Percentiles rank a stretch among this genome's conserved stretches.
These are phyloP conservation scores for Luvunga scandens DNA, from an alignment of 345 rosid species.

Conservation along the genomic window DNA sequence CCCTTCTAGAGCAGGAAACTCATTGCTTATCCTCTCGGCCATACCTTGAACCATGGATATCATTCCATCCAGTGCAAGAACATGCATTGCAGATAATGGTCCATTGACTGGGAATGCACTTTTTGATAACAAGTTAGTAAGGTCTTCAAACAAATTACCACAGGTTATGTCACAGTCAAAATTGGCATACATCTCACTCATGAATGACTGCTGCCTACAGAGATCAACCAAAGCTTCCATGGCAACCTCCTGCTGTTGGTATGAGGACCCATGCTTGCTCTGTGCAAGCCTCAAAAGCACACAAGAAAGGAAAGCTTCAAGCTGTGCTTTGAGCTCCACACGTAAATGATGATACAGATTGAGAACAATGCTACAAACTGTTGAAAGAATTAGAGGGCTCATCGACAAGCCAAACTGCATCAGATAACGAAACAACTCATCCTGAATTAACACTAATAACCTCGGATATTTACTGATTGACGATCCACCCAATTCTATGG, in stretches of 20 bases:
- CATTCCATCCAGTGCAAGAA: conserved; percentile 72
- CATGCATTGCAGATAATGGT: conserved; percentile 72
- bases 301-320: conserved; percentile 70
- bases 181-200: conserved; percentile 68
- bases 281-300: conserved; percentile 69
- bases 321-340: conserved; percentile 60
- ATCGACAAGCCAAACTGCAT: conserved; percentile 78
- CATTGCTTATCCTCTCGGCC: conserved; percentile 59
- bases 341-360: conserved; percentile 68
- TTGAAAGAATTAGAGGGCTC: conserved; percentile 81
- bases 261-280: conserved; percentile 67
- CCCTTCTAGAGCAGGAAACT: conserved; percentile 31
- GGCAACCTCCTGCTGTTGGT: conserved; percentile 81
- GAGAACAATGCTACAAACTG: conserved; percentile 70
- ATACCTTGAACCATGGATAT: conserved; percentile 54
- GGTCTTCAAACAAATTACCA: conserved; percentile 66
- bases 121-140: conserved; percentile 60
- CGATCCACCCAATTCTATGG: conserved; percentile 61
- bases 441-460: conserved; percentile 59
- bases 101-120: conserved; percentile 71
- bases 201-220: conserved; percentile 61
- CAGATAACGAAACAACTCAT: conserved; percentile 60
- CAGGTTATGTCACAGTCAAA: conserved; percentile 75
- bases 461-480: conserved; percentile 51
- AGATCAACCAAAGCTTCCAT: conserved; percentile 78